Base-by-base conservation (phyloP, 2,329 filamentous ascomycete species). In the Colletotrichum somersetense region DNA sequence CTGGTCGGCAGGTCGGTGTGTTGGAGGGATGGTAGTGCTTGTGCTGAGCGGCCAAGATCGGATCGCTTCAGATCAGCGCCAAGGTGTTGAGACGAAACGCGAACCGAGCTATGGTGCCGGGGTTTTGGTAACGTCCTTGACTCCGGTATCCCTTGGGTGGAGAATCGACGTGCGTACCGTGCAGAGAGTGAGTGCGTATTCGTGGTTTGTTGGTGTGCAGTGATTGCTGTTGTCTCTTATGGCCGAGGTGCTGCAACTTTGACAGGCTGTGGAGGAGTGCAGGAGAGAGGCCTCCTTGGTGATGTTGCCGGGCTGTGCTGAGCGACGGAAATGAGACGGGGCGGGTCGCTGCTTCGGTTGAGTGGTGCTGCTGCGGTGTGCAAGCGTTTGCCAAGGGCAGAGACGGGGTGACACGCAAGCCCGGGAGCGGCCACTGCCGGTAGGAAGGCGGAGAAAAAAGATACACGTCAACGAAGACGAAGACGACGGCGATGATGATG, bases 31-130 rank as follows among this genome's bases (percentile, higher is more conserved):
- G 62, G 52, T 65, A 33, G 70, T 26, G 61, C 59, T 30, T 69
- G 59, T 65, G 70, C 55, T 70, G 18, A 50, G 66, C 64, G 61
- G 59, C 66, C 61, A 68, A 72, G 61, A 70, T 72, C 40, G 26
- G 66, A 70, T 70, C 61, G 70, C 70, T 70, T 72, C 70, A 69
- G 66, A 69, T 55, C 66, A 69, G 55, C 66, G 46, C 46, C 58
- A 40, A 55, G 57, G 38, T 48, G 55, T 42, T 72, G 66, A 72
- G 70, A 72, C 70, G 70, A 72, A 72, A 72, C 70, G 61, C 66
- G 70, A 72, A 72, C 70, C 70, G 70, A 72, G 70, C 70, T 70
- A 55, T 56, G 23, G 26, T 58, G 50, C 64, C 33, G 61, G 66
- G 66, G 62, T 58, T 16, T 33, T 58, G 26, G 52, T 44, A 11